Base-by-base conservation (phyloP, 495 filamentous ascomycete species). In the Xylaria venustula region DNA sequence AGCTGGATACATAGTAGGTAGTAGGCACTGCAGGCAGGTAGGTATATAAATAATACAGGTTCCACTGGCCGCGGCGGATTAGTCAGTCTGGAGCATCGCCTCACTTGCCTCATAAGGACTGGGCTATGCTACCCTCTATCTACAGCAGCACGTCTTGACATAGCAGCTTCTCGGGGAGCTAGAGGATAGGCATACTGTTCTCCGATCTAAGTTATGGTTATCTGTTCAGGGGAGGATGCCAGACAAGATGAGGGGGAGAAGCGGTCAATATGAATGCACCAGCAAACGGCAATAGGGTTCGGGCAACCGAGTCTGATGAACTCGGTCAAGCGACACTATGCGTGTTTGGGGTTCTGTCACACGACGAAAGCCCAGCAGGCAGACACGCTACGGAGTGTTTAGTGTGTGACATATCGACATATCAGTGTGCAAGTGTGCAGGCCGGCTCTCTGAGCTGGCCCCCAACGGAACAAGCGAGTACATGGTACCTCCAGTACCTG, bases 51-150 rank as follows among this genome's bases (percentile, higher is more conserved):
- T 54, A 61, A 15, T 15, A 26, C 44, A 52, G 58, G 58, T 54
- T 48, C 58, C 58, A 61, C 58, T 54, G 49, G 41, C 37, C 49
- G 30, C 50, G 50, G 50, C 49, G 40, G 37, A 61, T 61, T 61
- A 61, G 58, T 61, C 49, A 61, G 26, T 53, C 26, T 61, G 49
- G 58, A 54, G 50, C 19, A 46, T 48, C 30, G 48, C 58, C 58
- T 54, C 30, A 32, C 20, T 60, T 46, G 58, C 45, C 58, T 50
- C 47, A 45, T 26, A 30, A 60, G 58, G 58, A 53, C 48, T 51
- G 48, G 58, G 48, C 49, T 45, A 48, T 48, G 58, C 28, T 45
- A 46, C 48, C 25, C 25, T 32, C 9, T 19, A 5, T 34, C 30
- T 5, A 5, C 30, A 11, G 5, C 23, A 25, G 40, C 40, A 51